These are phyloP conservation scores for Pistacia integerrima DNA, from an alignment of 345 rosid species.

Conservation along the genomic window DNA sequence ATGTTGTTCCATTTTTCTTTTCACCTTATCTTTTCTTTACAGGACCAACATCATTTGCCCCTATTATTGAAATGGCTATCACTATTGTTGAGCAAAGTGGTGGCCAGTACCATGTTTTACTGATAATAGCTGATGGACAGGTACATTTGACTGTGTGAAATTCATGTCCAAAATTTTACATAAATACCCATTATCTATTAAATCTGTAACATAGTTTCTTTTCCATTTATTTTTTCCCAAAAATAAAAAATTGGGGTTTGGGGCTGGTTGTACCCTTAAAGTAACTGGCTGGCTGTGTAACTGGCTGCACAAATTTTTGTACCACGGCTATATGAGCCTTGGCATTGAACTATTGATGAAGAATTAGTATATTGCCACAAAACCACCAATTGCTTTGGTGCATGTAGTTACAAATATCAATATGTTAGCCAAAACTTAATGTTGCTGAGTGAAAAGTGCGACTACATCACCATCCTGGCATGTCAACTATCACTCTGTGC, in stretches of 20 bases:
- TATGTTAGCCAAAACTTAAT: no score
- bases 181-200: not conserved
- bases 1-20: not conserved
- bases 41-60: slow-evolving; percentile 99
- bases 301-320: no score
- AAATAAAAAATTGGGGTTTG: no score
- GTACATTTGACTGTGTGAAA: slow-evolving; percentile 31
- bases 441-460: no score
- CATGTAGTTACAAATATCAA: no score
- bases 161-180: not conserved
- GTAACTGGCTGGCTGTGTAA: no score
- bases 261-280: no score
- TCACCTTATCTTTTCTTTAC: not conserved
- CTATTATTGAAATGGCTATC: slow-evolving; percentile 90
- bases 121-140: slow-evolving; percentile 98
- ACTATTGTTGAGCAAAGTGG: slow-evolving; percentile 91
- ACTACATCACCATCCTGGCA: not conserved
- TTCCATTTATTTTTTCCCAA: no score
- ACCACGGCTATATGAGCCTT: no score
- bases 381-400: no score
- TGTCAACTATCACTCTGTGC: not conserved
- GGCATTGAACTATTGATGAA: no score
- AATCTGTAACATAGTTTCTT: not conserved
- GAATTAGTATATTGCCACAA: no score
- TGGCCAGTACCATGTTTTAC: slow-evolving; percentile 91